Percentiles rank a stretch among this genome's conserved stretches.
Conservation (phyloP, 148 eudicot genomes). For the Simmondsia chinensis region DNA sequence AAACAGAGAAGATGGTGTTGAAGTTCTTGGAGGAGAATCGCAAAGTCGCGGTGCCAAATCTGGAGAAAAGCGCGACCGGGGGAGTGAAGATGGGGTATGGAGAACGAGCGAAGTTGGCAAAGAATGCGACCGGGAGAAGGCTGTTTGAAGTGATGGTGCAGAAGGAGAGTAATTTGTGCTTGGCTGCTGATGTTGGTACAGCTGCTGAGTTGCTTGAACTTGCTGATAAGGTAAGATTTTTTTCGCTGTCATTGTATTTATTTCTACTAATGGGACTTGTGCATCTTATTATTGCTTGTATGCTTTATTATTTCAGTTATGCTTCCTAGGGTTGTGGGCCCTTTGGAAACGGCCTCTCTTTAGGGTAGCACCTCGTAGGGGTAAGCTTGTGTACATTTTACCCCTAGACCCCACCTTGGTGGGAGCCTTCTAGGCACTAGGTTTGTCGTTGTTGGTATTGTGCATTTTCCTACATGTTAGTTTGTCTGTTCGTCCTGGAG, state of each 20-base stretch:
- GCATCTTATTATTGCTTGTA: too few relatives aligned
- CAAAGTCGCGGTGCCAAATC: slow-evolving; percentile 43
- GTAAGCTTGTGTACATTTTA: too few relatives aligned
- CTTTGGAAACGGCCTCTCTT: too few relatives aligned
- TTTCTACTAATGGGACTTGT: too few relatives aligned
- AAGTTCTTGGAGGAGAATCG: slow-evolving; percentile 66
- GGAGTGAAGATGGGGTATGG: slow-evolving; percentile 39
- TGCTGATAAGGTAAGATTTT: slow-evolving; percentile 58
- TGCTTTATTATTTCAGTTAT: too few relatives aligned
- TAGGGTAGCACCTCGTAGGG: too few relatives aligned
- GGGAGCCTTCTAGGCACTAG: too few relatives aligned
- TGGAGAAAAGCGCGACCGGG: slow-evolving; percentile 14
- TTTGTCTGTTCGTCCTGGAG: too few relatives aligned
- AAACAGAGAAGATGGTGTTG: slow-evolving; percentile 60
- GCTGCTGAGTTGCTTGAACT: slow-evolving; percentile 79
- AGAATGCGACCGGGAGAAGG: slow-evolving; percentile 66
- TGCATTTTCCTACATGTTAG: too few relatives aligned
- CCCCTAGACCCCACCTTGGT: too few relatives aligned
- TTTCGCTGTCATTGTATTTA: not conserved
- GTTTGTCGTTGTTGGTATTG: too few relatives aligned
- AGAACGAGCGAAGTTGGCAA: slow-evolving; percentile 61
- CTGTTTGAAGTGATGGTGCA: slow-evolving; percentile 77
- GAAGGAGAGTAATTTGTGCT: slow-evolving; percentile 77
- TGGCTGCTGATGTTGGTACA: slow-evolving; percentile 90
- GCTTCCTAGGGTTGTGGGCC: too few relatives aligned